These are phyloP conservation scores for Incumbomyces lentus DNA, from an alignment of 2,329 filamentous ascomycete species.

Conservation along the genomic window DNA sequence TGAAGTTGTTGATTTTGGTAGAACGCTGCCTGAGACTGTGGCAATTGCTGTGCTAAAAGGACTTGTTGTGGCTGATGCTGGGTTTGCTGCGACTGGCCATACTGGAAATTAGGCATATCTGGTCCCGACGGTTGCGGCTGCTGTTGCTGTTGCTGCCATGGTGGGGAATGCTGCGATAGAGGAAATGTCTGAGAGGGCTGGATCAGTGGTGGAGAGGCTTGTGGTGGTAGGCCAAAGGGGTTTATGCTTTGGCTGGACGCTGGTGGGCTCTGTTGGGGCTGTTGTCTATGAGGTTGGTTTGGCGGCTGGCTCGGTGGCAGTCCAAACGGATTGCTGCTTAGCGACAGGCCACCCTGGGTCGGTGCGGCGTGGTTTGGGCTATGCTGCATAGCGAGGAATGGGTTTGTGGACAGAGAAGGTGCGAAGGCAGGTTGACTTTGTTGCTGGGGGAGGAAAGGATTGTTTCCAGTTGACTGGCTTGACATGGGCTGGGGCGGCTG, in stretches of 20 bases:
- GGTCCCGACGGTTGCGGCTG: conserved; percentile 17
- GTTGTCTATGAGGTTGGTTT: conserved; percentile 3
- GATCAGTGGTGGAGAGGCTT: conserved; percentile 9
- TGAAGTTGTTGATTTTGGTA: conserved; percentile 13
- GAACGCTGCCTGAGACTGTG: conserved; percentile 8
- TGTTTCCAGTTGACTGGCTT: conserved; percentile 18
- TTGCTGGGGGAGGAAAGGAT: conserved; percentile 17
- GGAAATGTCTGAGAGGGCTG: conserved; percentile 8
- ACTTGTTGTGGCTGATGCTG: conserved; percentile 3
- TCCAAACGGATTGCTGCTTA: conserved; percentile 19
- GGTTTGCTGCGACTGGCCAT: conserved; percentile 13
- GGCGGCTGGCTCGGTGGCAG: conserved; percentile 14
- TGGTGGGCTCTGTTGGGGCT: background rate
- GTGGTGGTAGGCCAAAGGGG: conserved; percentile 3
- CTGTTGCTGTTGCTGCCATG: conserved; percentile 8
- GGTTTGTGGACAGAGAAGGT: conserved; percentile 12
- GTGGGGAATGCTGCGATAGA: conserved; percentile 8
- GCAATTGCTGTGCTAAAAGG: conserved; percentile 4
- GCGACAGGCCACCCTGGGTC: conserved; percentile 9
- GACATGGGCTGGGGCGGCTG: conserved; percentile 22
- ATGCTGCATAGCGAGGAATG: conserved; percentile 17
- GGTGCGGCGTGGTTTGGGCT: too few species aligned
- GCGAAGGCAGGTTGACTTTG: conserved; percentile 7
- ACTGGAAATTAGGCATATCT: conserved; percentile 14
- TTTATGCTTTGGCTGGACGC: background rate